phyloP scores from a whole-genome alignment of 2,329 filamentous ascomycete genomes.

The Colletotrichum costaricense region DNA sequence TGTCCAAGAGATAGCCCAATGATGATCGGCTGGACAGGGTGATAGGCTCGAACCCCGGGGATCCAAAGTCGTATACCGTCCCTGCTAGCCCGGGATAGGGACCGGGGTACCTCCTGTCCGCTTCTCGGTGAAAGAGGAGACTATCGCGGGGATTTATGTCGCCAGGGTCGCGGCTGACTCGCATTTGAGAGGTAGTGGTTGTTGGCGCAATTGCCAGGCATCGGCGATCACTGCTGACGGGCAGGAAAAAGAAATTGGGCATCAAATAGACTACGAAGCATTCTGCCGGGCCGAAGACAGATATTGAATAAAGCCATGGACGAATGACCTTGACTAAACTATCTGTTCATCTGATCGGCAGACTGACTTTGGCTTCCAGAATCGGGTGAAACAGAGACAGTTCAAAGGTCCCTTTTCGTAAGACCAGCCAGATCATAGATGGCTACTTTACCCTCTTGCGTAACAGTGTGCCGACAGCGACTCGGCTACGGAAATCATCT shows the following conservation, averaged over 20 bases:
- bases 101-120: not conserved
- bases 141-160: not conserved
- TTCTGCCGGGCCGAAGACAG: not conserved
- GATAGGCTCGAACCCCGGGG: not conserved
- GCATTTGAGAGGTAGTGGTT: not conserved
- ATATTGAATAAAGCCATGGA: not conserved
- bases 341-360: constrained; percentile 14
- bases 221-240: constrained; percentile 13
- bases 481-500: not conserved
- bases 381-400: constrained; percentile 19
- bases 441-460: not conserved
- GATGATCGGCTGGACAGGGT: not conserved
- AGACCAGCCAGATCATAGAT: not conserved
- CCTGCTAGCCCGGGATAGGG: not conserved
- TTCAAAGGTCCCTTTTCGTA: not conserved
- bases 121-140: constrained; percentile 1
- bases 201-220: not conserved
- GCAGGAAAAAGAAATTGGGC: constrained; percentile 3
- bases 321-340: not conserved
- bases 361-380: constrained; percentile 2
- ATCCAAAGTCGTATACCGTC: not conserved
- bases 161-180: constrained; percentile 16
- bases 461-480: not conserved
- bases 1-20: constrained; percentile 4
- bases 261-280: not conserved